A percentile compares a stretch with the other conserved stretches of the same genome.
These are phyloP conservation scores for Yarrowia sp. DNA, from an alignment of 805 yeast genomes.

Conservation along the genomic window DNA sequence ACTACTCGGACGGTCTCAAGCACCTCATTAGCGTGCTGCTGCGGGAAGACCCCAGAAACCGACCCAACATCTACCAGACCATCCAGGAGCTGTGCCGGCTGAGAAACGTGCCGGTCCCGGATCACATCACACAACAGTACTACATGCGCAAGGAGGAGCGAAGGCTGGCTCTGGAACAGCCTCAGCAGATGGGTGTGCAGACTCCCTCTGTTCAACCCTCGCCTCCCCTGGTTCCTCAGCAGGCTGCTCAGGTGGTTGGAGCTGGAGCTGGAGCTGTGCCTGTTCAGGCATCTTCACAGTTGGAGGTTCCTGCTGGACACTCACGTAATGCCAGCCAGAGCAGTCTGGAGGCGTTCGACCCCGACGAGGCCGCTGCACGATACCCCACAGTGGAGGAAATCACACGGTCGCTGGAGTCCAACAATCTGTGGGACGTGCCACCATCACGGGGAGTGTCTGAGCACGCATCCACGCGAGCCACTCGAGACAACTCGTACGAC, in stretches of 20 bases:
- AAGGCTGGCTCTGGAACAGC: slow-evolving; percentile 1
- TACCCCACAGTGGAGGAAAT: slow-evolving; percentile 42
- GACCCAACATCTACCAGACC: slow-evolving; percentile 89
- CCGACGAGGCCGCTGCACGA: slow-evolving; percentile 33
- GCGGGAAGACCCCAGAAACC: slow-evolving; percentile 72
- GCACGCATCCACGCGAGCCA: slow-evolving; percentile 11
- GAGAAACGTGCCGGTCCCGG: slow-evolving; percentile 53
- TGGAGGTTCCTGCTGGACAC: neutral
- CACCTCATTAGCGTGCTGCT: slow-evolving; percentile 75
- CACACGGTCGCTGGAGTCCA: slow-evolving; percentile 30
- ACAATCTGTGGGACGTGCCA: slow-evolving; percentile 19
- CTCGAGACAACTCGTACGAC: slow-evolving; percentile 11
- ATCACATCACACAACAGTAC: slow-evolving; percentile 38
- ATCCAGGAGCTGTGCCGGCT: slow-evolving; percentile 60
- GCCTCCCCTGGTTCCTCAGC: neutral
- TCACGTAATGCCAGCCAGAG: slow-evolving; percentile 12
- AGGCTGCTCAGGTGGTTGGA: neutral
- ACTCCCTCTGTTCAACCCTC: slow-evolving; percentile 23
- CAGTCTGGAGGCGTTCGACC: slow-evolving; percentile 24
- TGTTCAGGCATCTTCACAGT: neutral
- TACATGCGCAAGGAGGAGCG: slow-evolving; percentile 15
- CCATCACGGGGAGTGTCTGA: slow-evolving; percentile 21
- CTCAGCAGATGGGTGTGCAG: slow-evolving; percentile 15
- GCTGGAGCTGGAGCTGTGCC: slow-evolving; percentile 2
- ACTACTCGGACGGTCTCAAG: slow-evolving; percentile 66